phyloP scores from a whole-genome alignment of 495 filamentous ascomycete species.

The Trichocladium antarcticum region DNA sequence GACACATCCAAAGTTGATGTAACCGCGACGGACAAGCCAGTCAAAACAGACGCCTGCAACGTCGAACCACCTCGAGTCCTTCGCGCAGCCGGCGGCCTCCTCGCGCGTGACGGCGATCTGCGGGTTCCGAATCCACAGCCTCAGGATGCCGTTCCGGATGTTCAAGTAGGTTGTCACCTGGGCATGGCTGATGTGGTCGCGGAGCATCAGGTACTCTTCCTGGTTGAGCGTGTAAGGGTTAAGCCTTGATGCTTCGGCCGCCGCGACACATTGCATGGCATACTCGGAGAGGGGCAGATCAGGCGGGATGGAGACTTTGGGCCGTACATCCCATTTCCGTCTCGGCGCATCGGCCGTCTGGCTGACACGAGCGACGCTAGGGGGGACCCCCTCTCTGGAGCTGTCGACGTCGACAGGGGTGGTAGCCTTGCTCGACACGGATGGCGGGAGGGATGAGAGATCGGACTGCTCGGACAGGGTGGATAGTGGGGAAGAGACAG shows the following conservation, averaged over 20 bases:
- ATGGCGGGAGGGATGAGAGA: conserved; percentile 33
- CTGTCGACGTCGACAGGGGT: conserved; percentile 42
- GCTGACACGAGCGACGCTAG: background rate
- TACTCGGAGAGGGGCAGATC: conserved; percentile 61
- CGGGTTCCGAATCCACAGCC: conserved; percentile 84
- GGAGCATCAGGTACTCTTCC: conserved; percentile 72
- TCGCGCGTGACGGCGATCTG: conserved; percentile 75
- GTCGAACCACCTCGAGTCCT: conserved; percentile 81
- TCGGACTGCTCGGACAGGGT: conserved; percentile 31
- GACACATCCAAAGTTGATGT: conserved; percentile 94
- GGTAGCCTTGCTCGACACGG: conserved; percentile 45
- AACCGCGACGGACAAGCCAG: conserved; percentile 81
- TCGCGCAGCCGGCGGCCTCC: conserved; percentile 86
- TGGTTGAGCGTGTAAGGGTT: conserved; percentile 80
- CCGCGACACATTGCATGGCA: conserved; percentile 75
- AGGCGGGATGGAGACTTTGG: conserved; percentile 71
- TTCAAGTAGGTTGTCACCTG: conserved; percentile 96
- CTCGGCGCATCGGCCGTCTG: conserved; percentile 13
- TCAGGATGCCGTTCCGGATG: conserved; percentile 88
- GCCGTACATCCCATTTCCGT: conserved; percentile 45
- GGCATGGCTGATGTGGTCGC: conserved; percentile 67
- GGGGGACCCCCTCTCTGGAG: conserved; percentile 19
- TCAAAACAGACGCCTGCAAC: conserved; percentile 81
- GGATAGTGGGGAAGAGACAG: conserved; percentile 14
- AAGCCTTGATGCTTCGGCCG: conserved; percentile 78